phyloP scores from a whole-genome alignment of 1,139 yeast species.

The Zygotorulaspora mrakii region DNA sequence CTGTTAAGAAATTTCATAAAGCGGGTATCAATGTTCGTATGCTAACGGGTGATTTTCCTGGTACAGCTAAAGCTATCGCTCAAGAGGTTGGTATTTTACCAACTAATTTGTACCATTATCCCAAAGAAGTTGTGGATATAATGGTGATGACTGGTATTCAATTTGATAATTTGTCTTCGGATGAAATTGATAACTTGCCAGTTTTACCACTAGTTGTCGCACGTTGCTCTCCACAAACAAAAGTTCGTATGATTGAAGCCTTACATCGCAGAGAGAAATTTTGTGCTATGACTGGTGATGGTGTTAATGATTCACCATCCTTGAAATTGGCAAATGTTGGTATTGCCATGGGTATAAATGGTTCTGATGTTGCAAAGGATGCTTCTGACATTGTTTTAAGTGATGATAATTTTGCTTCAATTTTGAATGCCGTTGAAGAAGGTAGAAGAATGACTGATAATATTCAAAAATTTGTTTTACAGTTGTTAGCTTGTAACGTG shows the following conservation, averaged over 20 bases:
- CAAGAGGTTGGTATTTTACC: constrained; percentile 88
- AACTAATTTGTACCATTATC: constrained; percentile 63
- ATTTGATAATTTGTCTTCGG: constrained; percentile 65
- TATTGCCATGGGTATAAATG: constrained; percentile 94
- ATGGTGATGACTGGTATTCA: constrained; percentile 84
- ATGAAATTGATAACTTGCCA: constrained; percentile 67
- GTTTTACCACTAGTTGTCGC: constrained; percentile 88
- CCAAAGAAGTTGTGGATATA: constrained; percentile 56
- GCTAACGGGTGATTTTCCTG: constrained; percentile 98
- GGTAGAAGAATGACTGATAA: constrained; percentile 95
- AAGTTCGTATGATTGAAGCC: constrained; percentile 87
- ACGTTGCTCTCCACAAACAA: constrained; percentile 95
- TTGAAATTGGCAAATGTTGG: constrained; percentile 95
- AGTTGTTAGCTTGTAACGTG: constrained; percentile 91
- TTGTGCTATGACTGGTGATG: constrained; percentile 99
- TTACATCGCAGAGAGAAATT: constrained; percentile 89
- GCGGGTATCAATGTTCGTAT: constrained; percentile 96
- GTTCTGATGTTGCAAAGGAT: constrained; percentile 97
- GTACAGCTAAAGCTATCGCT: constrained; percentile 89
- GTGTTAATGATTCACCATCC: constrained; percentile 99
- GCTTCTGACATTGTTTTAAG: constrained; percentile 98
- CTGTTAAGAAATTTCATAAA: constrained; percentile 70
- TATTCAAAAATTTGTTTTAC: constrained; percentile 88
- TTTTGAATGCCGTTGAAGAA: constrained; percentile 88
- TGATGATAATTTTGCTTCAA: constrained; percentile 94